Evolutionary conservation across 2,329 filamentous ascomycete species (phyloP).

Genomic region (Colletotrichum sp.): DNA sequence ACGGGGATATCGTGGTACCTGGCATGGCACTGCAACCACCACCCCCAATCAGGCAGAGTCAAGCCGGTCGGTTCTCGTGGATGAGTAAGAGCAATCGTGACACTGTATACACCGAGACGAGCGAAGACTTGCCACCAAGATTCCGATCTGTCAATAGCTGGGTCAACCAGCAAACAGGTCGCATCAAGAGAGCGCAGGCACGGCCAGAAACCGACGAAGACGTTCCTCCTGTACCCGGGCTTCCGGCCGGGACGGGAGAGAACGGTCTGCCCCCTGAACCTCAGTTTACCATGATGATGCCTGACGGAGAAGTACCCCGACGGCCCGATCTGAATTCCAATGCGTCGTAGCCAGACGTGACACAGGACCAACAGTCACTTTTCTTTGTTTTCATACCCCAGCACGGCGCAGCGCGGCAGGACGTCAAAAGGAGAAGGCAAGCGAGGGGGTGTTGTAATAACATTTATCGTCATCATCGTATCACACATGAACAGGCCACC

Average conservation of each 20-base stretch:
- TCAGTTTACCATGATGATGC: slow-evolving; percentile 56
- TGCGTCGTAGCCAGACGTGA: slow-evolving; percentile 1
- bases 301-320: slow-evolving; percentile 52
- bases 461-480: not conserved
- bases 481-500: not conserved
- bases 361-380: not conserved
- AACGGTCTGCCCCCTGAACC: slow-evolving; percentile 48
- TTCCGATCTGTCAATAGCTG: slow-evolving; percentile 67
- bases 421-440: not conserved
- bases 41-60: slow-evolving; percentile 14
- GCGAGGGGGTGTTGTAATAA: slow-evolving; percentile 1
- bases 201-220: slow-evolving; percentile 34
- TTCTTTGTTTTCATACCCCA: slow-evolving; percentile 21
- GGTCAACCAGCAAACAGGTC: slow-evolving; percentile 68
- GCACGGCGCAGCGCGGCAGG: slow-evolving; percentile 1
- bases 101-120: slow-evolving; percentile 57
- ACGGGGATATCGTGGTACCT: slow-evolving; percentile 61
- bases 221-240: slow-evolving; percentile 44
- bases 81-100: slow-evolving; percentile 44
- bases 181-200: slow-evolving; percentile 53
- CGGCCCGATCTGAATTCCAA: slow-evolving; percentile 34
- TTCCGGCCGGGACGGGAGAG: slow-evolving; percentile 34
- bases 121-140: slow-evolving; percentile 58
- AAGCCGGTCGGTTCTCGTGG: slow-evolving; percentile 39
- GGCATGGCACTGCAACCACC: slow-evolving; percentile 19